phyloP scores from a whole-genome alignment of 139 green algal genomes.

The Ettlia oleoabundans region DNA sequence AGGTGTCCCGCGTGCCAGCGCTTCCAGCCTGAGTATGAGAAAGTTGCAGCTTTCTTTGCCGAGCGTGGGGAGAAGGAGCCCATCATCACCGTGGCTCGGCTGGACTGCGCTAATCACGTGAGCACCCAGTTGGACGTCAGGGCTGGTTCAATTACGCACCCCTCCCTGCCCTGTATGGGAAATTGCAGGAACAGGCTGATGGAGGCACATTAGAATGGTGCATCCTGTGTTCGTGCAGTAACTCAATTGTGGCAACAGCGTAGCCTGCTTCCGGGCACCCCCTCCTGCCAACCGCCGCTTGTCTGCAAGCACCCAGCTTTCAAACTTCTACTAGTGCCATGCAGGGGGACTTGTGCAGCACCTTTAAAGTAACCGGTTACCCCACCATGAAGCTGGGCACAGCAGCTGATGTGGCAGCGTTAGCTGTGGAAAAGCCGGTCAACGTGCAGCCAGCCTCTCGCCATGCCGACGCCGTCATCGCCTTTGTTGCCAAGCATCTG shows the following conservation, averaged over 20 bases:
- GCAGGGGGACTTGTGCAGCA: slow-evolving; percentile 39
- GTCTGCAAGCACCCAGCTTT: too few species aligned
- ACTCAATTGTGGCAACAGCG: too few species aligned
- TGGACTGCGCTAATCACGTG: slow-evolving; percentile 65
- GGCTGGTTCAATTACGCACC: background rate
- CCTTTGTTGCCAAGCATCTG: slow-evolving; percentile 16
- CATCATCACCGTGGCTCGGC: slow-evolving; percentile 49
- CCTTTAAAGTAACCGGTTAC: slow-evolving; percentile 46
- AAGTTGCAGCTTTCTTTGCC: slow-evolving; percentile 53
- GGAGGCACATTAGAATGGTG: too few species aligned
- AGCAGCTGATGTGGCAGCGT: background rate
- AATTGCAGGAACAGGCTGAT: too few species aligned
- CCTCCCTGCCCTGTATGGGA: too few species aligned
- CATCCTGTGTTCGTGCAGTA: too few species aligned
- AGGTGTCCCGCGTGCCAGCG: slow-evolving; percentile 64
- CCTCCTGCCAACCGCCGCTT: background rate
- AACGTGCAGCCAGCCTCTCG: background rate
- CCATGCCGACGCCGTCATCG: slow-evolving; percentile 10
- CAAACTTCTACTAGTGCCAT: background rate
- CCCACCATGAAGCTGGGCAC: slow-evolving; percentile 47
- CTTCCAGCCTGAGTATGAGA: slow-evolving; percentile 66
- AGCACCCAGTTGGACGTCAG: background rate
- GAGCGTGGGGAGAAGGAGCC: slow-evolving; percentile 31
- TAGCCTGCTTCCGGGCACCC: background rate
- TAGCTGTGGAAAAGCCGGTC: background rate